Evolutionary conservation across 495 filamentous ascomycete species (phyloP).

Genomic region (Penicillium bovifimosum): DNA sequence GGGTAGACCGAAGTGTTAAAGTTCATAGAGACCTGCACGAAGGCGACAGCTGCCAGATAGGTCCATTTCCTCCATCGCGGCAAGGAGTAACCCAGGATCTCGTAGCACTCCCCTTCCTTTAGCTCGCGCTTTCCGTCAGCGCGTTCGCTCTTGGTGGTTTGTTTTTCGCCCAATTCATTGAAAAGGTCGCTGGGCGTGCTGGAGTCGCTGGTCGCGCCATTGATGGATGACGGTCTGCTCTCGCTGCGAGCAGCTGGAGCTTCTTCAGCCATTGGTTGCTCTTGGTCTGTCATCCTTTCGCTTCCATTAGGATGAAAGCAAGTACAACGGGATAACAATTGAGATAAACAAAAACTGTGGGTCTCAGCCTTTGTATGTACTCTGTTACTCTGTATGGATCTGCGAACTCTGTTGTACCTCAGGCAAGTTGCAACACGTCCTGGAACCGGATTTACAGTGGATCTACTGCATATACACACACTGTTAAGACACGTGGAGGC

Average conservation of each 20-base stretch:
- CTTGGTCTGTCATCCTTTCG: slow-evolving; percentile 1
- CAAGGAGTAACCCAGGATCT: slow-evolving; percentile 59
- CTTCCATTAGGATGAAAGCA: neutral
- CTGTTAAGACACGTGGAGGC: neutral
- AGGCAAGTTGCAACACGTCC: neutral
- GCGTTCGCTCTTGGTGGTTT: slow-evolving; percentile 3
- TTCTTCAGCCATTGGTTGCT: neutral
- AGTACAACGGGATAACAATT: neutral
- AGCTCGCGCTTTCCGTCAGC: slow-evolving; percentile 52
- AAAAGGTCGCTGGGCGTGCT: neutral
- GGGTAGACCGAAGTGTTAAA: slow-evolving; percentile 45
- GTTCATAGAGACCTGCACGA: slow-evolving; percentile 77
- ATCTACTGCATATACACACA: neutral
- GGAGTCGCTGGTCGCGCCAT: neutral
- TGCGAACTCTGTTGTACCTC: neutral
- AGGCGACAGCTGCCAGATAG: slow-evolving; percentile 63
- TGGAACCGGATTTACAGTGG: slow-evolving; percentile 9
- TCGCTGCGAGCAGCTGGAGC: neutral
- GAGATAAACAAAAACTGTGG: neutral
- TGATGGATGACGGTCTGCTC: neutral
- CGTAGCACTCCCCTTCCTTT: slow-evolving; percentile 57
- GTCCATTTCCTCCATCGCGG: slow-evolving; percentile 67
- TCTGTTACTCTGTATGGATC: neutral
- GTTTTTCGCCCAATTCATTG: neutral
- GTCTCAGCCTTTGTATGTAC: slow-evolving; percentile 6